These are phyloP conservation scores for Backusella mclennaniae DNA, from an alignment of 192 early-diverging fungal genomes.

Conservation along the genomic window DNA sequence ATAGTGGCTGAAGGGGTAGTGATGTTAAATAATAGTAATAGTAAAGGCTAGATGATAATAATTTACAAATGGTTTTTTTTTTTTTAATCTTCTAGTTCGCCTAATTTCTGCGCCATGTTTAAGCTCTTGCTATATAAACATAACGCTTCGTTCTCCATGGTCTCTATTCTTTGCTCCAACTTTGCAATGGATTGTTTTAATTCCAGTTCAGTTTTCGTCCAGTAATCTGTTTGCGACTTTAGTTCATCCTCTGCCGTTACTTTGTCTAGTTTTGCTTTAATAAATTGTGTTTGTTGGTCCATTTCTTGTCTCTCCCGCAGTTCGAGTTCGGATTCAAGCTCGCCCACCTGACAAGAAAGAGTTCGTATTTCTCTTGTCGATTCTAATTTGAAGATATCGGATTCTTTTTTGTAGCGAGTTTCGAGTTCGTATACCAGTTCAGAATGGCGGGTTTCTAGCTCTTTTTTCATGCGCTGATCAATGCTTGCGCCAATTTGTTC, in stretches of 20 bases:
- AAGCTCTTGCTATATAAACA: constrained; percentile 16
- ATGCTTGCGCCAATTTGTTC: neutral
- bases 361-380: constrained; percentile 1
- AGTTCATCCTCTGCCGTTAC: neutral
- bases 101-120: constrained; percentile 13
- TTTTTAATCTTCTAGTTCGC: constrained; percentile 6
- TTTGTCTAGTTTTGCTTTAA: neutral
- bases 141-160: constrained; percentile 12
- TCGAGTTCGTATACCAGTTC: neutral
- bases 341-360: neutral
- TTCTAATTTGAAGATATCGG: constrained; percentile 5
- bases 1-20: neutral
- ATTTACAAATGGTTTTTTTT: neutral
- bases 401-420: neutral
- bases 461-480: neutral
- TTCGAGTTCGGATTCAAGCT: constrained; percentile 15
- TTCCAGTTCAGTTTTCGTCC: neutral
- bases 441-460: neutral
- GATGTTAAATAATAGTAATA: neutral
- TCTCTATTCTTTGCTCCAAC: neutral
- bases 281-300: neutral
- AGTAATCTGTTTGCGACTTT: neutral
- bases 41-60: neutral
- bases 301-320: neutral
- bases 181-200: neutral